Evolutionary conservation across 1,139 yeast genomes (phyloP).

Genomic region (Hanseniaspora uvarum): DNA sequence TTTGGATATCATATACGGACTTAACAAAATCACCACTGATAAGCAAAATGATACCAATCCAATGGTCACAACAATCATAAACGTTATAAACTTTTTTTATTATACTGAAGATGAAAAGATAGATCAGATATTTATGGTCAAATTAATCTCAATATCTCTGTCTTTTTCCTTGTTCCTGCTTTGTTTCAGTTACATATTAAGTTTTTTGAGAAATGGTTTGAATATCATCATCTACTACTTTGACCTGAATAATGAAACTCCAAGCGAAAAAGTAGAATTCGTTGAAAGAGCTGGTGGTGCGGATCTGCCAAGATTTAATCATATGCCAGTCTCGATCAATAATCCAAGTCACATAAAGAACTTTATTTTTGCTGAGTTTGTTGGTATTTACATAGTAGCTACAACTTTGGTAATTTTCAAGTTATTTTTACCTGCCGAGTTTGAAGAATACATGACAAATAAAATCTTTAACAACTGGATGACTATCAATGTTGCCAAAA

Average conservation of each 20-base stretch:
- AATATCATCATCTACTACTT: slow-evolving; percentile 13
- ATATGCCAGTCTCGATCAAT: background rate
- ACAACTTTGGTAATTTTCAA: slow-evolving; percentile 13
- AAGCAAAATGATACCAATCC: slow-evolving; percentile 42
- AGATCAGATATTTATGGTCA: slow-evolving; percentile 20
- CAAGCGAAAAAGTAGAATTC: background rate
- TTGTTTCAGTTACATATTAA: slow-evolving; percentile 38
- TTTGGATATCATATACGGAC: slow-evolving; percentile 12
- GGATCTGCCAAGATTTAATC: slow-evolving; percentile 2
- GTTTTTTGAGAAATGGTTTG: slow-evolving; percentile 33
- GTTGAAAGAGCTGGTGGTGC: background rate
- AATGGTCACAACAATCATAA: slow-evolving; percentile 50
- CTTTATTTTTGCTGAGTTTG: slow-evolving; percentile 13
- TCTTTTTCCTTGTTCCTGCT: slow-evolving; percentile 35
- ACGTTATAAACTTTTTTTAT: slow-evolving; percentile 63
- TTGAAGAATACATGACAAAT: slow-evolving; percentile 10
- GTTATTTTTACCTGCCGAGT: slow-evolving; percentile 7
- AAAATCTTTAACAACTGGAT: slow-evolving; percentile 10
- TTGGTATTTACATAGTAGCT: slow-evolving; percentile 16
- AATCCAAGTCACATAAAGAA: slow-evolving; percentile 13
- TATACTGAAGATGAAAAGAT: slow-evolving; percentile 35
- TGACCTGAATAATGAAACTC: background rate
- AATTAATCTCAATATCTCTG: slow-evolving; percentile 5
- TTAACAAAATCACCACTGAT: slow-evolving; percentile 9
- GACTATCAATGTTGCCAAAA: background rate